A percentile compares a stretch with the other conserved stretches of the same genome.
phyloP scores from a whole-genome alignment of 208 protist species.

The Leishmania major region DNA sequence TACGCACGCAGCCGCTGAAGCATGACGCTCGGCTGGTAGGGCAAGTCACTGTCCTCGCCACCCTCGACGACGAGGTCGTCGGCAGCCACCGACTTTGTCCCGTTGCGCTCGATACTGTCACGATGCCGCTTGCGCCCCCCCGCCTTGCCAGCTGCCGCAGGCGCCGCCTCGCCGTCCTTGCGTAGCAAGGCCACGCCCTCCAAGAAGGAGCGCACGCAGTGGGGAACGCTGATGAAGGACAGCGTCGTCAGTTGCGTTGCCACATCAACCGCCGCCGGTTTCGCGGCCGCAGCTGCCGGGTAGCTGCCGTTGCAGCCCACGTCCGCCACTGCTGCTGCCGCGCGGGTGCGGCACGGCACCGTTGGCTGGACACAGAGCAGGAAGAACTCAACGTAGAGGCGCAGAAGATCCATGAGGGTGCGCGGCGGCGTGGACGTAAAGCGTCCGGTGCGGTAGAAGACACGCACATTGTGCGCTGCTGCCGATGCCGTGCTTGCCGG shows the following conservation, averaged over 20 bases:
- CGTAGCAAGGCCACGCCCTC: not conserved
- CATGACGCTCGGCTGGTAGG: slow-evolving; percentile 8
- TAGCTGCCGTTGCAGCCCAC: not conserved
- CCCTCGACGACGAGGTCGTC: not conserved
- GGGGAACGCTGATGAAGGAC: slow-evolving; percentile 16
- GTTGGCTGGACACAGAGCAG: slow-evolving; percentile 17
- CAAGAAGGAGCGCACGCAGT: slow-evolving; percentile 19
- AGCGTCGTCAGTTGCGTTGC: slow-evolving; percentile 20
- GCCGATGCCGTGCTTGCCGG: not conserved
- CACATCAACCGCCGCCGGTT: not conserved
- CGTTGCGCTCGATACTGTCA: not conserved
- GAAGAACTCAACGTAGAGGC: slow-evolving; percentile 45
- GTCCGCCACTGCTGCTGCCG: not conserved
- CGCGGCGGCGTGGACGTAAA: slow-evolving; percentile 23
- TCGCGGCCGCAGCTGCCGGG: not conserved
- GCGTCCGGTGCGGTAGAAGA: slow-evolving; percentile 23
- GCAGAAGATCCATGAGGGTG: slow-evolving; percentile 51
- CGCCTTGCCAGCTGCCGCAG: not conserved
- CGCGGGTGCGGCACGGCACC: not conserved
- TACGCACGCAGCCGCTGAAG: slow-evolving; percentile 25
- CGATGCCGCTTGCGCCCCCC: slow-evolving; percentile 4
- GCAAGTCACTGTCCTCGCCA: not conserved
- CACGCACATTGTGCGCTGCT: not conserved
- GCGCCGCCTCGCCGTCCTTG: not conserved
- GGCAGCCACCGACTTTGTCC: not conserved